phyloP scores from a whole-genome alignment of 2,329 filamentous ascomycete species.

The Monosporascus sp. region DNA sequence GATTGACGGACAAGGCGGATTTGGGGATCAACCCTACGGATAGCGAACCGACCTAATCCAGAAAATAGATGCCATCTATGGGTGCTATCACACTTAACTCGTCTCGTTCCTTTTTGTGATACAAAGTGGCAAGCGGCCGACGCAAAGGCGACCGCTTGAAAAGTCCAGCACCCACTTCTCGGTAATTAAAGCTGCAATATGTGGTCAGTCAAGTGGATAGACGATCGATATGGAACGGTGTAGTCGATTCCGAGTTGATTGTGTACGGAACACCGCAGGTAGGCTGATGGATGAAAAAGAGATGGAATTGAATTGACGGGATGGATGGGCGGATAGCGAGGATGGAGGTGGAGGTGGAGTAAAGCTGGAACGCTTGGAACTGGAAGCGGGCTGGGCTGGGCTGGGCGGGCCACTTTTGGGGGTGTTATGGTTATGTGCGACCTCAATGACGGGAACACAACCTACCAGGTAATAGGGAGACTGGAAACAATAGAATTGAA shows the following conservation, averaged over 20 bases:
- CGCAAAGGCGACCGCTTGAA: too few relatives aligned
- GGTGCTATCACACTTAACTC: conserved; percentile 1
- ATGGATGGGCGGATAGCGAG: background rate
- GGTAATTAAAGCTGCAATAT: too few relatives aligned
- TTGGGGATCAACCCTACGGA: background rate
- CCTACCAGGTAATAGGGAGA: too few relatives aligned
- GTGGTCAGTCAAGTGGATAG: background rate
- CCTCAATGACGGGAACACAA: too few relatives aligned
- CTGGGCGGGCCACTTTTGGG: too few relatives aligned
- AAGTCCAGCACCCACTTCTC: too few relatives aligned
- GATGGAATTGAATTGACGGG: background rate
- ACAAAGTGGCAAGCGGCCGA: background rate
- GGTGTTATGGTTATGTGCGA: too few relatives aligned
- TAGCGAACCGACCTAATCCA: conserved; percentile 9
- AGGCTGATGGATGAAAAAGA: background rate
- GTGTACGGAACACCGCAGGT: background rate
- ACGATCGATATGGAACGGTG: background rate
- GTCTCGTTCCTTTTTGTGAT: background rate
- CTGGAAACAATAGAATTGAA: too few relatives aligned
- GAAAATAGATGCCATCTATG: conserved; percentile 15
- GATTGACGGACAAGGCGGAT: background rate
- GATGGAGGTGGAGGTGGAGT: background rate
- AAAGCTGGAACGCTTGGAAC: too few relatives aligned
- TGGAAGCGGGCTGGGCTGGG: too few relatives aligned
- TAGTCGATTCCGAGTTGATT: background rate